These are phyloP conservation scores for Perkinsus olseni DNA, from an alignment of 169 alveolate species.

Conservation along the genomic window DNA sequence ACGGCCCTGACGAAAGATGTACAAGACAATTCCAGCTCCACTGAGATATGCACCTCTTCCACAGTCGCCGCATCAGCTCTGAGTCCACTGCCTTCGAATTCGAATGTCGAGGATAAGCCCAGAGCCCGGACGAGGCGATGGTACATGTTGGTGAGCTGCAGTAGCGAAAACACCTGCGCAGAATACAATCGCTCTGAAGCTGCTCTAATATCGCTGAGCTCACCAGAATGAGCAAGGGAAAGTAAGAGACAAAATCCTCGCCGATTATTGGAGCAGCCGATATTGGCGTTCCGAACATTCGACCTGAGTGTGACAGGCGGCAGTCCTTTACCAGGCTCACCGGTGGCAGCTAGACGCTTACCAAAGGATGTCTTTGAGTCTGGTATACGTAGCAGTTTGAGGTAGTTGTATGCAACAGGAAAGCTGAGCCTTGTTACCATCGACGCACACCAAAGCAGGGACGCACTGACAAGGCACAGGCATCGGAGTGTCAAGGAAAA, in stretches of 20 bases:
- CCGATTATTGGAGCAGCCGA: slow-evolving; percentile 44
- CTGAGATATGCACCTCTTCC: not conserved
- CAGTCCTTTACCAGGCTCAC: no score
- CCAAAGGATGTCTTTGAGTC: not conserved
- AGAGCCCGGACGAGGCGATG: not conserved
- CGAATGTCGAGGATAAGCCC: not conserved
- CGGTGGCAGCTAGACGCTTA: no score
- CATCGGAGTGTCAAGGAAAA: no score
- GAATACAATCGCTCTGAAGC: not conserved
- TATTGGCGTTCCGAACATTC: slow-evolving; percentile 28
- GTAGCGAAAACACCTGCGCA: not conserved
- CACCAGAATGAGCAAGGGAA: slow-evolving; percentile 40
- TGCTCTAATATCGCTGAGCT: not conserved
- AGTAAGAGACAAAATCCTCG: slow-evolving; percentile 22
- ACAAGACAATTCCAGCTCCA: no score
- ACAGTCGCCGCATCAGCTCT: not conserved
- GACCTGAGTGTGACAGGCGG: slow-evolving; percentile 11
- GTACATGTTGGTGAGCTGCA: not conserved
- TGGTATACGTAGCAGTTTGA: slow-evolving; percentile 11
- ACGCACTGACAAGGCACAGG: not conserved
- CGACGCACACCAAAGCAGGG: slow-evolving; percentile 34
- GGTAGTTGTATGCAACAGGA: slow-evolving; percentile 38
- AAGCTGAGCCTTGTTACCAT: slow-evolving; percentile 39
- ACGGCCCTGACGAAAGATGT: not conserved
- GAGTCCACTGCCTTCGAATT: not conserved